phyloP scores from a whole-genome alignment of 345 rosid species.

The Syzygium oleosum region DNA sequence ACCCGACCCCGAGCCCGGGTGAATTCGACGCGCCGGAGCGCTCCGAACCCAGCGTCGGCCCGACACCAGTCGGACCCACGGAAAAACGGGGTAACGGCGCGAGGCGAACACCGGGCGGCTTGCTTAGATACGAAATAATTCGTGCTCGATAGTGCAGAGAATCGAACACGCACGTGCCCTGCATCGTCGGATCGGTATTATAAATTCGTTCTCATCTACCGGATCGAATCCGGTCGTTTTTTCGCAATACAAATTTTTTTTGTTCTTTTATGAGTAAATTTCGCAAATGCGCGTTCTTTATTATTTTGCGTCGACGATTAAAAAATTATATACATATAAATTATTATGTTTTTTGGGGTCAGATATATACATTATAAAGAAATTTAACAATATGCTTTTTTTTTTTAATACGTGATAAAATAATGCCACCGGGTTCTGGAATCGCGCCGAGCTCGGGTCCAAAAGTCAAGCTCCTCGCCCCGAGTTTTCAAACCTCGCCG shows the following conservation, averaged over 20 bases:
- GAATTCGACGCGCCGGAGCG: fast-evolving
- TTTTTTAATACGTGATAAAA: background rate
- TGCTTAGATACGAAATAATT: background rate
- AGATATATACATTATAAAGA: too few relatives aligned
- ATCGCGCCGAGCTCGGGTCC: background rate
- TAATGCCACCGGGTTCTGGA: background rate
- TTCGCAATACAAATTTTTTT: background rate
- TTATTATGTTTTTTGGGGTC: too few relatives aligned
- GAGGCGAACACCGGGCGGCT: too few relatives aligned
- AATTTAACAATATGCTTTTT: background rate
- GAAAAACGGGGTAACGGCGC: background rate
- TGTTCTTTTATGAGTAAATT: background rate
- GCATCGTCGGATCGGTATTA: too few relatives aligned
- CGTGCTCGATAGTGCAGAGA: background rate
- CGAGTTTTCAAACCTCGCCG: background rate
- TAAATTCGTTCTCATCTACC: too few relatives aligned
- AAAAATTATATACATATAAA: too few relatives aligned
- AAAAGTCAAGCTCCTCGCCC: background rate
- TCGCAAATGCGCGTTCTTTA: background rate
- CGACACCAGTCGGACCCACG: background rate
- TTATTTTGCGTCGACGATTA: background rate
- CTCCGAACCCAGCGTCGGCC: background rate
- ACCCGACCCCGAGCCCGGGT: too few relatives aligned
- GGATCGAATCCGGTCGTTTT: background rate
- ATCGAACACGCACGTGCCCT: background rate